Evolutionary conservation across 345 rosid species (phyloP), one percentile per base, ranked within the genome.

Genomic region (Fremontodendron californicum): DNA sequence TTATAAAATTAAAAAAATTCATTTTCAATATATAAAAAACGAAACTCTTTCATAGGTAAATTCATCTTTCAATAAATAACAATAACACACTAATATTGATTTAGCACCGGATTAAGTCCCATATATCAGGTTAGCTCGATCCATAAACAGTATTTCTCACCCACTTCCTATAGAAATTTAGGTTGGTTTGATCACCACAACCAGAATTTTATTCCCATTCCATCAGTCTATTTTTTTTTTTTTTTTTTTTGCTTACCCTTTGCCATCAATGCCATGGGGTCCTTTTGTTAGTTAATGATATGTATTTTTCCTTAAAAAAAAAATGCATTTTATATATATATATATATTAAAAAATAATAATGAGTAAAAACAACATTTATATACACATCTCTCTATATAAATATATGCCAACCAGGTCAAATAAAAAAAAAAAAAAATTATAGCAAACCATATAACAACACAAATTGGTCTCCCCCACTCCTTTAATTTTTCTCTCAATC

Each of bases 181-280:
- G n/a, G n/a, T n/a, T n/a, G n/a, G n/a, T n/a, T n/a, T n/a, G n/a
- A n/a, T n/a, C n/a, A 25, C 37, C 67, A 60, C 51, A 39, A 5
- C 25, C 23, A n/a, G 10, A 45, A n/a, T 21, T 25, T 6, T 63
- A 52, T 79, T 73, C 75, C 78, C 64, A 29, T 57, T 71, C n/a
- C 82, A 78, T 49, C 15, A 0, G 33, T 57, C 62, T n/a, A n/a
- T n/a, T n/a, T n/a, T n/a, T n/a, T n/a, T n/a, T n/a, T n/a, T n/a
- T 58, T 46, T 66, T 48, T 72, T 77, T 21, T 23, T 43, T 43
- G 68, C 49, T 45, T 21, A 70, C 65, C 33, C 71, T 62, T 46
- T 18, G 51, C 16, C 68, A 76, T 73, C 68, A 82, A 79, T 82
- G 46, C 23, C 73, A 48, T 62, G 77, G 82, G 77, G 79, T 76